Evolutionary conservation across 805 yeast species (phyloP).

Genomic region (Candida ortonii): DNA sequence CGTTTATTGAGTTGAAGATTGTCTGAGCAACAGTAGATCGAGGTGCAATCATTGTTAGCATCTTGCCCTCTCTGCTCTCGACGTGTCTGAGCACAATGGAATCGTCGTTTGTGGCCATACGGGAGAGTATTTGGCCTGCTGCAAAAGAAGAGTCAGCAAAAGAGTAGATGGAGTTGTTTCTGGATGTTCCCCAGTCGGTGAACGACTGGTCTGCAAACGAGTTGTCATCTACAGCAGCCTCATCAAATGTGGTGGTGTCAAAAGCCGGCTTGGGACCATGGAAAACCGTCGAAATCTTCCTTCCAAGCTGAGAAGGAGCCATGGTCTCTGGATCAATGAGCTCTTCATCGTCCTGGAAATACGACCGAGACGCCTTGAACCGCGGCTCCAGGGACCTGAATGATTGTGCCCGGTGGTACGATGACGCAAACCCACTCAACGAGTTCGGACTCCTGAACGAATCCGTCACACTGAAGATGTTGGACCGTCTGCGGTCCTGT

Average conservation of each 20-base stretch:
- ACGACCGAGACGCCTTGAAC: slow-evolving; percentile 61
- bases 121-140: slow-evolving; percentile 16
- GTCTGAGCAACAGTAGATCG: slow-evolving; percentile 78
- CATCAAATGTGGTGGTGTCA: slow-evolving; percentile 30
- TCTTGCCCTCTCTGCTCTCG: slow-evolving; percentile 68
- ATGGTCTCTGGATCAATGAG: slow-evolving; percentile 64
- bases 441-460: slow-evolving; percentile 68
- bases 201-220: slow-evolving; percentile 37
- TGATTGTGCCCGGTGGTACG: slow-evolving; percentile 76
- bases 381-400: slow-evolving; percentile 52
- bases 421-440: slow-evolving; percentile 73
- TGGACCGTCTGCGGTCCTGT: slow-evolving; percentile 20
- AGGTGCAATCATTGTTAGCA: slow-evolving; percentile 71
- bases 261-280: slow-evolving; percentile 17
- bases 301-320: slow-evolving; percentile 64
- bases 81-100: slow-evolving; percentile 42
- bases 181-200: slow-evolving; percentile 24
- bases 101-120: slow-evolving; percentile 28
- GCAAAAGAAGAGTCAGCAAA: slow-evolving; percentile 23
- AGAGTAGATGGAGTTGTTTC: slow-evolving; percentile 29
- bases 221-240: slow-evolving; percentile 42
- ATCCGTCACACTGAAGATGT: slow-evolving; percentile 37
- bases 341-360: slow-evolving; percentile 61
- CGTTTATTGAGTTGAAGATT: slow-evolving; percentile 62
- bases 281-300: slow-evolving; percentile 56